Base-by-base conservation (phyloP, 2,329 filamentous ascomycete species). In the Myrmaecium sp. region DNA sequence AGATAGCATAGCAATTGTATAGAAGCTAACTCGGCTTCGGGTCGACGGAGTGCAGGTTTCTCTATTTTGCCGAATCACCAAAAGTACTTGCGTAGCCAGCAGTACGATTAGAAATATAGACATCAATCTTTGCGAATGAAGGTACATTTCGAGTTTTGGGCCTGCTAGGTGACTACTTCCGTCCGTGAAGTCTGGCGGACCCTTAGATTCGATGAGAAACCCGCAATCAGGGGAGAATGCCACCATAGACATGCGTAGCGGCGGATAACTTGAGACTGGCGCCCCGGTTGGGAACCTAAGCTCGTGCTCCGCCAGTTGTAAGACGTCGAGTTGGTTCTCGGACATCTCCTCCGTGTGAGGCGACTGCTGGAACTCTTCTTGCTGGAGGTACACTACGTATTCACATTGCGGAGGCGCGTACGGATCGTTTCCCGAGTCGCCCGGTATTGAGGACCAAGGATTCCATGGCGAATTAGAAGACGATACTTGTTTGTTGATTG, bases 351-450 rank as follows among this genome's bases (percentile, higher is more conserved):
- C n/a, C n/a, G n/a, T n/a, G n/a, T n/a, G 16, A 16, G 5, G 10
- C 35, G 30, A 36, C n/a, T 33, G 30, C 5, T n/a, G n/a, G n/a
- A n/a, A n/a, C n/a, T n/a, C 30, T 24, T 77, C 64, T 21, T 86
- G 63, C 46, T 95, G 89, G 16, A 86, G 58, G 49, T 84, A 95
- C 29, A 92, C 57, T 26, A 98, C 58, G 43, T 82, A 82, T 51
- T 98, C 89, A 60, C 89, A 98, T 39, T 80, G 77, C 1, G 82
- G 81, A 17, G 64, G 52, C 11, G 70, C 66, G 32, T 65, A 63
- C 7, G 64, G 55, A 33, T 76, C 73, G 13, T 66, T 62, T 7
- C 42, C 47, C 12, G 37, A 39, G 5, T 61, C 69, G 33, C 76
- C 68, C 3, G 71, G 55, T 28, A 69, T 69, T 2, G 80, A 78